phyloP scores from a whole-genome alignment of 257 asterid genomes.

The Pogostemon cablin region DNA sequence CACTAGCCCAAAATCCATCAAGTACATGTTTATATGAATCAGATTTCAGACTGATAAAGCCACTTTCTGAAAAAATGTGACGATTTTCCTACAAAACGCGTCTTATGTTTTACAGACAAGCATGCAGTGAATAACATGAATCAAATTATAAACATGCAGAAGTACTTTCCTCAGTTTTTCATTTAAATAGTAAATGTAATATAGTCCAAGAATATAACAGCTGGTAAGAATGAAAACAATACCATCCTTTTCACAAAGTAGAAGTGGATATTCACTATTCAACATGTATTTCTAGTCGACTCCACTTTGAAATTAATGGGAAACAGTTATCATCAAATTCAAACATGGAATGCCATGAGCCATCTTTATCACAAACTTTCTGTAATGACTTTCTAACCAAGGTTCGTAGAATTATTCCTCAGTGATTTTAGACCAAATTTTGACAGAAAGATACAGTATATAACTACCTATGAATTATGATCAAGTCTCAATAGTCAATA shows the following conservation, averaged over 20 bases:
- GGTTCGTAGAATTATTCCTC: neutral
- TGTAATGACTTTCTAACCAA: slow-evolving; percentile 7
- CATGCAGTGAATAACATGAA: too few species aligned
- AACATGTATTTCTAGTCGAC: neutral
- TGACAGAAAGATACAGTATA: too few species aligned
- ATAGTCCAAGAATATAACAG: neutral
- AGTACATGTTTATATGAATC: neutral
- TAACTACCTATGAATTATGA: too few species aligned
- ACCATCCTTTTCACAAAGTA: neutral
- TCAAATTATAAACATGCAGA: too few species aligned
- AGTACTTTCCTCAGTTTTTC: slow-evolving; percentile 23
- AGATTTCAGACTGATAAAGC: too few species aligned
- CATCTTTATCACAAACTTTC: slow-evolving; percentile 33
- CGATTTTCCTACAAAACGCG: too few species aligned
- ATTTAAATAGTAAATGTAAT: slow-evolving; percentile 32
- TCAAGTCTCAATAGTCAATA: too few species aligned
- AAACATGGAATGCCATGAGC: slow-evolving; percentile 16
- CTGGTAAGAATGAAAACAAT: slow-evolving; percentile 2
- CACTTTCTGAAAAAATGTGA: too few species aligned
- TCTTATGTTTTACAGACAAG: too few species aligned
- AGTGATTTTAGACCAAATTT: slow-evolving; percentile 6
- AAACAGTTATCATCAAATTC: slow-evolving; percentile 23
- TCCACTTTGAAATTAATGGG: slow-evolving; percentile 27
- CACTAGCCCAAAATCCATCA: slow-evolving; percentile 13
- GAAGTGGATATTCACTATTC: slow-evolving; percentile 11